Evolutionary conservation across 164 flowering plant species (phyloP).

Genomic region (Hamamelis virginiana): DNA sequence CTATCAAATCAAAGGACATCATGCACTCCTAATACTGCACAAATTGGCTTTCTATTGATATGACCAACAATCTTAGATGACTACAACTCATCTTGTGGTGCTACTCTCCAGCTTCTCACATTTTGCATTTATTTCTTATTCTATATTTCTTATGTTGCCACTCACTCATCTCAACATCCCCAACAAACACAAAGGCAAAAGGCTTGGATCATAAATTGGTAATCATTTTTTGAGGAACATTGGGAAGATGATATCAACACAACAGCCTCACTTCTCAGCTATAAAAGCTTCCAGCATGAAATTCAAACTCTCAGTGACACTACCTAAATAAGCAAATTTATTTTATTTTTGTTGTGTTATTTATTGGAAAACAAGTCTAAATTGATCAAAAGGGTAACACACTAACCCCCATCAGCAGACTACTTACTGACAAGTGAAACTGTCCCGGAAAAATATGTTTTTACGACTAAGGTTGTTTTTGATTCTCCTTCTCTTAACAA

Average conservation of each 20-base stretch:
- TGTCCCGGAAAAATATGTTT: slow-evolving; percentile 62
- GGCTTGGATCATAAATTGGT: background rate
- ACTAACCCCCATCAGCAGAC: background rate
- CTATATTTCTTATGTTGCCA: background rate
- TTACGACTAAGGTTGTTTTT: slow-evolving; percentile 61
- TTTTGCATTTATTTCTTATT: background rate
- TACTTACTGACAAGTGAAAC: slow-evolving; percentile 79
- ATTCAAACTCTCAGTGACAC: no score
- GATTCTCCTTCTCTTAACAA: slow-evolving; percentile 65
- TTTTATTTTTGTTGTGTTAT: background rate
- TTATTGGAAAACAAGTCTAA: background rate
- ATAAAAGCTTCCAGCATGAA: no score
- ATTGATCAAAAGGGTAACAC: background rate
- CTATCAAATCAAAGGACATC: no score
- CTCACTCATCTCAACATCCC: slow-evolving; percentile 4
- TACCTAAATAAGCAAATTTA: background rate
- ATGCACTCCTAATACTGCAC: no score
- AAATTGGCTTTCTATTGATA: no score
- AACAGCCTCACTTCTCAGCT: no score
- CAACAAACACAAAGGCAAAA: background rate
- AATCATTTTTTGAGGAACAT: background rate
- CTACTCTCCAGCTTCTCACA: background rate
- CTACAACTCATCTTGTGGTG: background rate
- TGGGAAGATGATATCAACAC: no score
- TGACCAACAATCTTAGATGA: no score